Base-by-base conservation (phyloP, 2,329 filamentous ascomycete species). In the Lachnellula cervina region DNA sequence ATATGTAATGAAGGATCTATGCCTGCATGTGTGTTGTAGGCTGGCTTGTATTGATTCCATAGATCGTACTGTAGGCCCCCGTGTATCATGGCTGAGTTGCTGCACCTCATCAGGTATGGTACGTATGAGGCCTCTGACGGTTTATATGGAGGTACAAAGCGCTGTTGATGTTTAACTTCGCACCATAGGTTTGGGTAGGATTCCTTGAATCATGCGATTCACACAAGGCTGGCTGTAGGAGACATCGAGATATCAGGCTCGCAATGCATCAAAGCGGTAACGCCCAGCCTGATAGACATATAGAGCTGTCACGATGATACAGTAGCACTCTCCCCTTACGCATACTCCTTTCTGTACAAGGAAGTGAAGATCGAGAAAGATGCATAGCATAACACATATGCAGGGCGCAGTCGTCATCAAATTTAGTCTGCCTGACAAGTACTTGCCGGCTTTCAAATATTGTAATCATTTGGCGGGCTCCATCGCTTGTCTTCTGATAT, bases 181-280 rank as follows among this genome's bases (percentile, higher is more conserved):
- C 37, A 16, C n/a, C 14, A 40, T 6, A 40, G 14, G 14, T 17
- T 40, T 17, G 37, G 17, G n/a, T 13, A n/a, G 37, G 14, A 44
- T 21, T 5, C 9, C 5, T 5, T 5, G 42, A 44, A 21, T n/a
- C 9, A n/a, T 40, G 37, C 37, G 14, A 13, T 34, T 44, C 14
- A 28, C 19, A 52, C 40, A 28, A 52, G 50, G 50, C 42, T 45
- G n/a, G 16, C 28, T 32, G 28, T 13, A 46, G n/a, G n/a, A 40
- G 37, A 40, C n/a, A 40, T 17, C 37, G 16, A 16, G 11, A 17
- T 40, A 21, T 49, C 19, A 32, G 28, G 32, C 32, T 34, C 19
- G 34, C 23, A 25, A 17, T 17, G n/a, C 14, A 28, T 42, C 32
- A 48, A 34, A 53, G 51, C 51, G 42, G 51, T 53, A 32, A 49